Base-by-base conservation (phyloP, 805 yeast species). In the Debaryomyces tyrocola region DNA sequence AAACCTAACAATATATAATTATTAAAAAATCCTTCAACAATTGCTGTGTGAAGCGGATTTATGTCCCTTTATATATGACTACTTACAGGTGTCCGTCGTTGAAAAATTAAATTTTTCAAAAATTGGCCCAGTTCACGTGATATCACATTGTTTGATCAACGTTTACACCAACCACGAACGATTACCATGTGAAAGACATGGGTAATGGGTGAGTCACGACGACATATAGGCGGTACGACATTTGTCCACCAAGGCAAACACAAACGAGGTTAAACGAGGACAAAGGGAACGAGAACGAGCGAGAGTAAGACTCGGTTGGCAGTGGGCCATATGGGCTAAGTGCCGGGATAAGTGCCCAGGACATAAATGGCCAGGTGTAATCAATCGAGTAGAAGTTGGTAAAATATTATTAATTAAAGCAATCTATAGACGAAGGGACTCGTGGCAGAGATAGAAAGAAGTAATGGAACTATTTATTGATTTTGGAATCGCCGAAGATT, bases 401-500 rank as follows among this genome's bases (percentile, higher is more conserved):
- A 24, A 24, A 24, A 24, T 24, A 24, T 24, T 24, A 24, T 24
- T 24, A 24, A 24, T 24, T 24, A 24, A 24, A 24, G 27, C 27
- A 24, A 24, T 24, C 27, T 24, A 24, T 24, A 9, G 10, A 24
- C 27, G 27, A 9, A 9, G 27, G 10, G 27, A 24, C 27, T 24
- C 27, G 27, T 24, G 5, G 5, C 27, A 24, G 27, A 24, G 27
- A 24, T 24, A 24, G 27, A 24, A 9, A 9, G 27, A 24, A 9
- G 10, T 24, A 24, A 24, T 9, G 27, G 27, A 24, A 6, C 27
- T 24, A 24, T 24, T 24, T 24, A 24, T 9, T 12, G 28, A 44
- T 14, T 20, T 33, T 47, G 10, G 46, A 27, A 34, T 66, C 64
- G 18, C 67, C 72, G 15, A 52, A 46, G 15, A 51, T 58, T 51